Conservation (phyloP, 495 filamentous ascomycete genomes). For the Trichoderma reesei region DNA sequence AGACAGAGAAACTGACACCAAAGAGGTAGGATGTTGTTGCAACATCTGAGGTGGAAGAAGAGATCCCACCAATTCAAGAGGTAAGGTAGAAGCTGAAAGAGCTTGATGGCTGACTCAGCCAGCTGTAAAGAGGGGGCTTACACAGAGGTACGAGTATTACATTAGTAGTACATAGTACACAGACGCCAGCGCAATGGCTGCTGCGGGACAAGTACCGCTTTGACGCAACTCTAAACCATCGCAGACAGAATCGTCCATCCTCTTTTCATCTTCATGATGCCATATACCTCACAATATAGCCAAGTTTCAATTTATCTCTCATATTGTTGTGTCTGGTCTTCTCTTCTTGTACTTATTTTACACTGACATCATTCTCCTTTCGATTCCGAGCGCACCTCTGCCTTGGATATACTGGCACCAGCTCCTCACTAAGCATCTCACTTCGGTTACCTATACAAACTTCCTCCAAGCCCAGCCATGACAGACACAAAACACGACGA, state of each 20-base stretch:
- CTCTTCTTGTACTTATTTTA: neutral
- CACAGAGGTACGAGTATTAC: no score
- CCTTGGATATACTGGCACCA: neutral
- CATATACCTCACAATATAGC: neutral
- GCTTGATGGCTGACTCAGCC: neutral
- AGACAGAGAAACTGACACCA: neutral
- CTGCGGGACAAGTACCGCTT: neutral
- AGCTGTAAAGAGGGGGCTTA: neutral
- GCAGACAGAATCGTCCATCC: neutral
- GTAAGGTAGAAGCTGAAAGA: neutral
- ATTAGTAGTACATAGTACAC: no score
- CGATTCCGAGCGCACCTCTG: neutral
- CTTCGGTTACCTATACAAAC: neutral
- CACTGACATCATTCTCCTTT: neutral
- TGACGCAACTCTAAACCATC: neutral
- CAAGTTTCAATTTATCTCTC: neutral
- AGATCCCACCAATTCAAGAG: neutral
- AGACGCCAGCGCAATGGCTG: neutral
- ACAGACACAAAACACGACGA: conserved; percentile 17
- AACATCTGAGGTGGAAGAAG: neutral
- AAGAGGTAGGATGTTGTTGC: neutral
- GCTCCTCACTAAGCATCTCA: neutral
- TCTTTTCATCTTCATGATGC: neutral
- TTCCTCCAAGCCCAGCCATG: conserved; percentile 14
- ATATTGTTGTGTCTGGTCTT: neutral